Evolutionary conservation across 768 basidiomycete genomes (phyloP), one percentile per base, ranked within the genome.

Genomic region (Pisolithus orientalis): DNA sequence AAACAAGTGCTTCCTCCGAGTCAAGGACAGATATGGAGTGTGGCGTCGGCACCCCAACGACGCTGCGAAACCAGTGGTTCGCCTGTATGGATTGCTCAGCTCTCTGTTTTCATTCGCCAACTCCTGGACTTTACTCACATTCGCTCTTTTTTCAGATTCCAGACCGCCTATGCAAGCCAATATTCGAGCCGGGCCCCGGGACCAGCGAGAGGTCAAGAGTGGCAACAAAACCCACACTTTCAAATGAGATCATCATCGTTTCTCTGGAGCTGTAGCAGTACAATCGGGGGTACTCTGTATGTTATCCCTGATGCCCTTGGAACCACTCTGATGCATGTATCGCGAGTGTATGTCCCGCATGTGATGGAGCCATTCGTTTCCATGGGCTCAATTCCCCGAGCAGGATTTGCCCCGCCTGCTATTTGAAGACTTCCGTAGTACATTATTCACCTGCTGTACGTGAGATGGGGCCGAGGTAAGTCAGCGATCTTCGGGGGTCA

Each of bases 141-240:
- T 21, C 21, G 21, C 21, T 21, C 21, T 21, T 42, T 56, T 56
- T 50, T 16, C 53, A 78, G 79, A 72, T 53, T 46, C 62, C 9
- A 76, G 73, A 40, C 59, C 55, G 44, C 52, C 66, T 13, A 61
- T 68, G 49, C 76, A 78, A 53, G 80, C 80, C 21, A 73, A 82
- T 61, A 85, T 87, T 72, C 80, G 78, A 53, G 79, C 79, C 21
- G 80, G 83, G 21, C 86, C 84, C 0, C 80, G 76, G 61, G 83
- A 83, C 31, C 72, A 80, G 52, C 80, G 80, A 55, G 83, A 87
- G 55, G 59, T 84, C 48, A 85, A 78, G 66, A 77, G 79, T 53
- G 86, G 86, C 44, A 87, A 88, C 64, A 79, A 80, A 69, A 84
- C 85, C 38, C 71, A 75, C 70, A 85, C 84, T 17, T 87, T 87